Percentiles rank a stretch among this genome's conserved stretches.
Evolutionary conservation across 768 basidiomycete species (phyloP).

Genomic region (Paxillus involutus): DNA sequence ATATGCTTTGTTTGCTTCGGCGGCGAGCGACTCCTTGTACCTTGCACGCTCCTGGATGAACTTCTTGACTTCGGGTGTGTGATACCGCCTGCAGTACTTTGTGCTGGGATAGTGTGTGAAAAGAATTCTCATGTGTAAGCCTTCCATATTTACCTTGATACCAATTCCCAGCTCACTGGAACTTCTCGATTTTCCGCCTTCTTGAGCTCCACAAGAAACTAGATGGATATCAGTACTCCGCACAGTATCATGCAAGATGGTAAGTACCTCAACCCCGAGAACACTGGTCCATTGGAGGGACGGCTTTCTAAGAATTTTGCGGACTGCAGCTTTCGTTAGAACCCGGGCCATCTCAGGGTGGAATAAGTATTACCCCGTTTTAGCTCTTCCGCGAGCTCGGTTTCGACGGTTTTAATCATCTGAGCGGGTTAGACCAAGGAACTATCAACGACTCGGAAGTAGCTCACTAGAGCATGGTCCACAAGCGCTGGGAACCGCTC

Average conservation of each 20-base stretch:
- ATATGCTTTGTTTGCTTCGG: constrained; percentile 66
- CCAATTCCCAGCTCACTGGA: constrained; percentile 58
- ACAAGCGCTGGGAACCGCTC: constrained; percentile 55
- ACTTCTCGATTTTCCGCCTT: constrained; percentile 48
- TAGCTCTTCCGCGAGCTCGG: constrained; percentile 73
- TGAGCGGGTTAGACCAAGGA: constrained; percentile 27
- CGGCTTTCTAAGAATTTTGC: constrained; percentile 71
- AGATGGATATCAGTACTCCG: background rate
- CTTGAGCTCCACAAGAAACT: constrained; percentile 83
- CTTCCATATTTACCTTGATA: constrained; percentile 53
- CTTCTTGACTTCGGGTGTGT: constrained; percentile 61
- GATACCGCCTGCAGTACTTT: constrained; percentile 69
- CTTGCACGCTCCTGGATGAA: constrained; percentile 74
- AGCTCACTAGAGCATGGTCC: constrained; percentile 58
- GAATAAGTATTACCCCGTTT: constrained; percentile 48
- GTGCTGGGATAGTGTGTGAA: constrained; percentile 48
- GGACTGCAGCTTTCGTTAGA: constrained; percentile 43
- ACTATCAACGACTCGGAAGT: background rate
- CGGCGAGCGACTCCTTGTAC: constrained; percentile 68
- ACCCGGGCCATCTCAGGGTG: background rate
- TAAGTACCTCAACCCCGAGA: constrained; percentile 65
- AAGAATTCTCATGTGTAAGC: background rate
- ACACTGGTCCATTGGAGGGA: constrained; percentile 69
- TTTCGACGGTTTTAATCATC: constrained; percentile 67
- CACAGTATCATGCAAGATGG: background rate